A percentile compares a stretch with the other conserved stretches of the same genome.
Conservation (phyloP, 768 basidiomycete genomes). For the Ramaria rubella region DNA sequence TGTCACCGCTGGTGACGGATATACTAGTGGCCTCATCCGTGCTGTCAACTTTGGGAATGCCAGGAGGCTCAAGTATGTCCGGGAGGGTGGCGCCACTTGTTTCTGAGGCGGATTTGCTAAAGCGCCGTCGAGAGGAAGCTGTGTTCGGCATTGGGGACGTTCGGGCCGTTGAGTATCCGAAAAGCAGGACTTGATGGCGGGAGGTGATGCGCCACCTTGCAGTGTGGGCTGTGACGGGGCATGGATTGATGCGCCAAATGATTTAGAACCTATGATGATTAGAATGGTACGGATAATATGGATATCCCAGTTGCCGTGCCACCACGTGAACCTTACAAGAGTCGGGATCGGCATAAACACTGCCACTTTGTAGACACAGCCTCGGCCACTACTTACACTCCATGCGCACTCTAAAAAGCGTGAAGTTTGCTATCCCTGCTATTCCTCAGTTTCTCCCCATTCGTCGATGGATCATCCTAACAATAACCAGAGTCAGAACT, state of each 20-base stretch:
- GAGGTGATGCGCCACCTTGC: slow-evolving; percentile 6
- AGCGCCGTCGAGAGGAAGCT: slow-evolving; percentile 33
- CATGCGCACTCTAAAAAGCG: slow-evolving; percentile 10
- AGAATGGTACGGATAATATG: background rate
- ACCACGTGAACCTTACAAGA: slow-evolving; percentile 6
- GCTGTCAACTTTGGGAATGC: background rate
- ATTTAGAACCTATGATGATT: background rate
- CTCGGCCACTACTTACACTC: background rate
- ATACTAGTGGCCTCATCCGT: background rate
- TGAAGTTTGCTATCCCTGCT: background rate
- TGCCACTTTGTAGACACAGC: slow-evolving; percentile 8
- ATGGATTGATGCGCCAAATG: background rate
- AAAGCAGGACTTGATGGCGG: background rate
- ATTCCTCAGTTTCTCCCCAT: background rate
- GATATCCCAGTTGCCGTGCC: too few species aligned
- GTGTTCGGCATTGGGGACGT: slow-evolving; percentile 31
- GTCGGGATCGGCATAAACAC: slow-evolving; percentile 5
- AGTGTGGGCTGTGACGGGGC: background rate
- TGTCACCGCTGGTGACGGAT: background rate
- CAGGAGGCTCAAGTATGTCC: background rate
- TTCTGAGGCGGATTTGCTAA: slow-evolving; percentile 11
- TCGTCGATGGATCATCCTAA: slow-evolving; percentile 9
- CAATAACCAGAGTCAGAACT: background rate
- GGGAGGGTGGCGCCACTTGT: background rate
- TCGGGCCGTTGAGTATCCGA: slow-evolving; percentile 5